Conservation (phyloP, 2,329 filamentous ascomycete genomes). For the Arthrobotrys iridis region DNA sequence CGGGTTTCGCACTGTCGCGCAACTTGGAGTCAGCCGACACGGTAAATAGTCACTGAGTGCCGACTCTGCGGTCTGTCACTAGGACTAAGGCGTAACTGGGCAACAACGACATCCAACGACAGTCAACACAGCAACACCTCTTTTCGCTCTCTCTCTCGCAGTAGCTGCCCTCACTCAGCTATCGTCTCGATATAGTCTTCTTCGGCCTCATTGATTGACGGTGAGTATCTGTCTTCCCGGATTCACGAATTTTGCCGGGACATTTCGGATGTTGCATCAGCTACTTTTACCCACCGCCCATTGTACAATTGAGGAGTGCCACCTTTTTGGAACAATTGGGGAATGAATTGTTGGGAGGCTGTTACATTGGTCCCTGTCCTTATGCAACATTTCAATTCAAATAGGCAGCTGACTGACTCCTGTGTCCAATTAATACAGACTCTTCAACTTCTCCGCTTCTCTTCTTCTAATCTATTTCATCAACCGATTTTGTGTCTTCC, state of each 20-base stretch:
- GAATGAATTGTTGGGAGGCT: constrained; percentile 5
- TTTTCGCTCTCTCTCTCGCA: not conserved
- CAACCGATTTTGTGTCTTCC: not conserved
- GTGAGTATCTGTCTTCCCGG: not conserved
- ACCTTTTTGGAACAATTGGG: too few species aligned
- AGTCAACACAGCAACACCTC: constrained; percentile 32
- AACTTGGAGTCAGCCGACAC: not conserved
- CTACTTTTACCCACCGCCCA: not conserved
- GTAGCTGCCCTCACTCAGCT: not conserved
- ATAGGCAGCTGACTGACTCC: constrained; percentile 26
- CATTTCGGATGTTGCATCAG: not conserved
- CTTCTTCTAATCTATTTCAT: not conserved
- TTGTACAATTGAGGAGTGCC: not conserved
- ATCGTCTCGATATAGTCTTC: not conserved
- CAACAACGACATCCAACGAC: constrained; percentile 31
- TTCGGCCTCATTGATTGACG: constrained; percentile 1
- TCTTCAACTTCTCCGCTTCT: not conserved
- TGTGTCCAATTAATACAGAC: not conserved
- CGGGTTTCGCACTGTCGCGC: not conserved
- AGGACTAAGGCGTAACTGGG: constrained; percentile 17
- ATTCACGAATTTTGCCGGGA: not conserved
- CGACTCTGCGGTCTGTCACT: constrained; percentile 3
- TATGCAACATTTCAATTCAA: constrained; percentile 7
- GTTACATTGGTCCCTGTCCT: not conserved
- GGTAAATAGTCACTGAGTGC: constrained; percentile 6